Base-by-base conservation (phyloP, 805 yeast genomes). In the Ogataea corticis region DNA sequence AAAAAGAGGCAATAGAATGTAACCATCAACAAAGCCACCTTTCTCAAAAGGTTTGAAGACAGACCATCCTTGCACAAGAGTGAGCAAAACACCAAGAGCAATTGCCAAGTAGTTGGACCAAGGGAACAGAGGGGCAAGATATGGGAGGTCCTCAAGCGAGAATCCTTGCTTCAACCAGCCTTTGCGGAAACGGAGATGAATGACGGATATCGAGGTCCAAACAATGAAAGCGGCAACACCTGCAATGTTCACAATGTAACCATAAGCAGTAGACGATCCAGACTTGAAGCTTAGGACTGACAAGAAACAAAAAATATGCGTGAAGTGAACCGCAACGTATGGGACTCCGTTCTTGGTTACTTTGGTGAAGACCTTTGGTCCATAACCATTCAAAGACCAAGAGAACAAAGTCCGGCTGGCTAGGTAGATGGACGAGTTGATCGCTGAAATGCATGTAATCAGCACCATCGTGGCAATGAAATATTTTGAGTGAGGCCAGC, bases 51-150 rank as follows among this genome's bases (percentile, higher is more conserved):
- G 87, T 40, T 70, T 69, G 50, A 82, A 75, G 33, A 72, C 67
- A 0, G 82, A 68, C 85, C 86, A 82, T 2, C 86, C 85, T 59
- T 82, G 87, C 15, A 80, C 91, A 43, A 77, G 79, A 39, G 86
- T 90, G 31, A 76, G 72, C 45, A 80, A 84, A 1, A 77, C 85
- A 33, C 96, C 96, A 9, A 72, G 46, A 11, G 49, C 42, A 37
- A 74, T 63, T 4, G 77, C 76, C 55, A 72, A 30, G 52, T 68
- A 72, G 7, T 75, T 59, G 15, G 71, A 73, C 54, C 63, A 74
- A 19, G 80, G 79, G 56, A 73, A 77, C 19, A 73, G 62, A 9
- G 79, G 79, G 31, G 56, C 55, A 18, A 35, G 36, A 32, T 45
- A 55, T 14, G 42, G 57, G 33, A 52, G 67, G 55, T n/a, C 45